Percentiles rank a stretch among this genome's conserved stretches.
These are phyloP conservation scores for Lecanosticta acicola DNA, from an alignment of 2,329 filamentous ascomycete species.

Conservation along the genomic window DNA sequence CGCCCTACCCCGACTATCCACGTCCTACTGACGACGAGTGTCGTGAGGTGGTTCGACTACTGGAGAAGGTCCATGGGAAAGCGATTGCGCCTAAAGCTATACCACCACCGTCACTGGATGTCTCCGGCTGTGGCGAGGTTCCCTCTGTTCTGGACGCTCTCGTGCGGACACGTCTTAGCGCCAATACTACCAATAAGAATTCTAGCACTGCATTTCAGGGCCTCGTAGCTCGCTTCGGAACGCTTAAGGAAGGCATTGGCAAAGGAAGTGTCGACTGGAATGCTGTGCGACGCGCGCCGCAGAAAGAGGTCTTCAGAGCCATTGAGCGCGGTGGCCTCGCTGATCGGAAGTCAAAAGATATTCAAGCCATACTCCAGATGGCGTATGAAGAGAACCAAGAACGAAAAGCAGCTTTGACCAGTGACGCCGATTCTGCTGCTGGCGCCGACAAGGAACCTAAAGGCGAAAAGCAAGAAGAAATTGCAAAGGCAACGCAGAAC, in stretches of 20 bases:
- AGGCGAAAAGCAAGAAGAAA: conserved; percentile 52
- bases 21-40: conserved; percentile 65
- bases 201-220: conserved; percentile 62
- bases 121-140: conserved; percentile 65
- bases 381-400: conserved; percentile 63
- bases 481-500: conserved; percentile 52
- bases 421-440: conserved; percentile 28
- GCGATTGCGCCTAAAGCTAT: conserved; percentile 60
- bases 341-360: conserved; percentile 63
- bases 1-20: conserved; percentile 63
- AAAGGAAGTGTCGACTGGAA: conserved; percentile 73
- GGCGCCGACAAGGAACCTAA: conserved; percentile 43
- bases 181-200: conserved; percentile 55
- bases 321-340: conserved; percentile 68
- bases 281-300: conserved; percentile 55
- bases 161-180: conserved; percentile 57
- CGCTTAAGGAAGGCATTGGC: conserved; percentile 56
- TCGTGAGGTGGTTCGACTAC: conserved; percentile 60
- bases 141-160: conserved; percentile 60
- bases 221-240: conserved; percentile 59
- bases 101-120: conserved; percentile 62
- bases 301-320: conserved; percentile 59
- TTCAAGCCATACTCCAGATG: conserved; percentile 67
- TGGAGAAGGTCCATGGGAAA: conserved; percentile 61
- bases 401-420: conserved; percentile 49